These are phyloP conservation scores for Ophiocordyceps unilateralis DNA, from an alignment of 2,329 filamentous ascomycete genomes.

Conservation along the genomic window DNA sequence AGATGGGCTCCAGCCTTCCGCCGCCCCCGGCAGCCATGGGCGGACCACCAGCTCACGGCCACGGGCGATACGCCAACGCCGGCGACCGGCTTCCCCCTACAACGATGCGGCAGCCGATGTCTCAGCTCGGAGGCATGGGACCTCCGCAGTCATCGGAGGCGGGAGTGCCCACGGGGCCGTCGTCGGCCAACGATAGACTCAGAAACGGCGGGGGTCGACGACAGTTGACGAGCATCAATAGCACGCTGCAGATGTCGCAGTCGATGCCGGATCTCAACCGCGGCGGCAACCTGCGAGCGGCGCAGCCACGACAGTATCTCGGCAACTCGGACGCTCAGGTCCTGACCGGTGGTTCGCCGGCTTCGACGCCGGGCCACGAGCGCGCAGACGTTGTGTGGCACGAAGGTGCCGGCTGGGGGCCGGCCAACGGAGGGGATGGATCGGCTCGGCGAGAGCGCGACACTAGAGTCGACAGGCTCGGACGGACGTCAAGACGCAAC, in stretches of 20 bases:
- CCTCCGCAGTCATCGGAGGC: conserved; percentile 9
- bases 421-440: conserved; percentile 14
- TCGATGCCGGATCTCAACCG: conserved; percentile 18
- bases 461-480: conserved; percentile 20
- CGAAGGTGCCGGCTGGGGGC: conserved; percentile 13
- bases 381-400: conserved; percentile 26
- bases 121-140: conserved; percentile 2
- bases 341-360: conserved; percentile 34
- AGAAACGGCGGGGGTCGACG: conserved; percentile 25
- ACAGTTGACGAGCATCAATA: conserved; percentile 43
- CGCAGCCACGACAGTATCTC: conserved; percentile 23
- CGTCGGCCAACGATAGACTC: conserved; percentile 18
- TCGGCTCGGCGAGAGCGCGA: conserved; percentile 19
- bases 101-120: conserved; percentile 7
- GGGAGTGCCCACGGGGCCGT: conserved; percentile 17
- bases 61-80: conserved; percentile 15
- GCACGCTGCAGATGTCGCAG: conserved; percentile 34
- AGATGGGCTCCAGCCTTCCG: conserved; percentile 18
- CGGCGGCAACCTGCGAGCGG: conserved; percentile 17
- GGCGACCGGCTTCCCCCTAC: conserved; percentile 12
- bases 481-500: conserved; percentile 25
- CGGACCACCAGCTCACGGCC: conserved; percentile 12
- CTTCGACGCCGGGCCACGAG: conserved; percentile 30
- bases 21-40: conserved; percentile 8
- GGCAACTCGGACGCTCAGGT: conserved; percentile 39